Base-by-base conservation (phyloP, 2,329 filamentous ascomycete genomes). In the Grosmannia serpens region DNA sequence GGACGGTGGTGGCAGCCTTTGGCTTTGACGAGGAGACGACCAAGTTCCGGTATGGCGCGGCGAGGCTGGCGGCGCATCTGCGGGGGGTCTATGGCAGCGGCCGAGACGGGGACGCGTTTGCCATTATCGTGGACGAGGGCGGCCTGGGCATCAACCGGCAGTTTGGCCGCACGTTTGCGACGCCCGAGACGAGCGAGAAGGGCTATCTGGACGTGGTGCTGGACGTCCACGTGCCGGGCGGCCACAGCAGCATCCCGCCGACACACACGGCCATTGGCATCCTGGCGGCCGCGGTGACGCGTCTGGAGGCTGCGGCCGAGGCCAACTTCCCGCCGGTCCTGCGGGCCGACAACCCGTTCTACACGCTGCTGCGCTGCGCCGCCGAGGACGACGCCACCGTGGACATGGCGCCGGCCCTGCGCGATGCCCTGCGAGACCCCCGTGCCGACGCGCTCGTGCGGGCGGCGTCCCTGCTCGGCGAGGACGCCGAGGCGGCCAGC, bases 1-100 rank as follows among this genome's bases (percentile, higher is more conserved):
- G 83, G 13, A 83, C 81, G 0, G 64, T 85, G 9, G 68, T 85
- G 10, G 64, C 85, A 1, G 77, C 80, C 0, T 83, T 84, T 62
- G 82, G 83, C 2, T 85, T 83, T 59, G 82, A 85, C 63, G 82
- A 86, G 67, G 82, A 85, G 65, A 75, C 78, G 35, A 77, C 74
- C 1, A 81, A 79, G 0, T 61, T 59, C 0, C 67, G 75, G 13
- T 56, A 56, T 22, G 81, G 82, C 10, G 81, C 80, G 1, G 65
- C 70, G 1, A 65, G 72, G n/a, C 71, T 85, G 8, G 71, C 78
- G 0, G 53, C 68, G 0, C 67, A 70, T 27, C 67, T 85, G 15
- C 54, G 76, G 11, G 67, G 73, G 13, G 73, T 73, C 41, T 83
- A 83, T 62, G 81, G 81, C 1, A 71, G 77, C 20, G 24, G 26